A percentile compares a stretch with the other conserved stretches of the same genome.
Conservation (phyloP, 352 stramenopile genomes). For the Peronospora belbahrii region DNA sequence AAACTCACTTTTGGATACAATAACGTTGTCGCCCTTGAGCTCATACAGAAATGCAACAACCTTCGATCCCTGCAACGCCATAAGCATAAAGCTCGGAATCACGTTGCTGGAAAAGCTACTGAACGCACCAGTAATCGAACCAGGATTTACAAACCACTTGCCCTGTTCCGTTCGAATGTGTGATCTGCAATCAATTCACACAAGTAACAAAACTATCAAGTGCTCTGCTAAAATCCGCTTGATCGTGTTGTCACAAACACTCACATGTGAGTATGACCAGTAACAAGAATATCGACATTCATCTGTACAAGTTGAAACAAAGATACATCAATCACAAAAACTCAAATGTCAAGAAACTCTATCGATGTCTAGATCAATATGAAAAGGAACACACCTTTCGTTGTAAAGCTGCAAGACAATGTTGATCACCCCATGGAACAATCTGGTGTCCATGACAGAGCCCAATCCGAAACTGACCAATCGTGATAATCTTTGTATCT, state of each 20-base stretch:
- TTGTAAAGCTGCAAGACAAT: conserved; percentile 83
- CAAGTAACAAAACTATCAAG: background rate
- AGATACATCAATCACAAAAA: background rate
- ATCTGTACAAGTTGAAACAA: conserved; percentile 42
- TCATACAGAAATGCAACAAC: conserved; percentile 97
- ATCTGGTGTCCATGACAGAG: conserved; percentile 97
- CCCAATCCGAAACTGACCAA: conserved; percentile 95
- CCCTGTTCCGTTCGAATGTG: conserved; percentile 90
- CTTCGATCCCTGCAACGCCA: conserved; percentile 95
- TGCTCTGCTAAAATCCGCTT: background rate
- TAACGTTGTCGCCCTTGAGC: conserved; percentile 72
- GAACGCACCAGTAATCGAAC: conserved; percentile 95
- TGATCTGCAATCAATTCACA: conserved; percentile 28
- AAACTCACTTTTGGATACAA: conserved; percentile 87
- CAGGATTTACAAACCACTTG: conserved; percentile 96
- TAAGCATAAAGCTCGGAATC: conserved; percentile 95
- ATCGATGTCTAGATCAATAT: too few species aligned
- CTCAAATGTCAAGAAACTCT: background rate
- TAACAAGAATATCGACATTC: conserved; percentile 97
- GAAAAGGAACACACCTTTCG: conserved; percentile 60
- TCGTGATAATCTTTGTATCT: conserved; percentile 92
- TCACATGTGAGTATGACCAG: conserved; percentile 91
- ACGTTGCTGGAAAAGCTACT: conserved; percentile 68
- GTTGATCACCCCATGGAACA: conserved; percentile 86
- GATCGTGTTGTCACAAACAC: conserved; percentile 5